These are phyloP conservation scores for Cutaneotrichosporon mucoides DNA, from an alignment of 1,284 basidiomycete genomes.

Conservation along the genomic window DNA sequence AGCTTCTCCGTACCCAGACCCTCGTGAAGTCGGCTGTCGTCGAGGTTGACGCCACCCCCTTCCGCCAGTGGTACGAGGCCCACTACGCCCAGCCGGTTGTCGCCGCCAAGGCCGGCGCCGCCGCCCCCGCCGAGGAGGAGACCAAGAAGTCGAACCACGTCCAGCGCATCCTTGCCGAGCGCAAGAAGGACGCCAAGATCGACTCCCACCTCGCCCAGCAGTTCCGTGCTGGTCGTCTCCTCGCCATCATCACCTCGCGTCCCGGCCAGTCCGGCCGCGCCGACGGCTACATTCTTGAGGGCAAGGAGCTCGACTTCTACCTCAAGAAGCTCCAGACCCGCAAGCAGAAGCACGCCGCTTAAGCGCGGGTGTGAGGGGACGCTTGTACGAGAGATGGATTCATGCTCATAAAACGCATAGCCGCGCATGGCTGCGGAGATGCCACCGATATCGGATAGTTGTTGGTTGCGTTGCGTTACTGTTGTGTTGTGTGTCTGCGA, in stretches of 20 bases:
- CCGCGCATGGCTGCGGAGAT: not conserved
- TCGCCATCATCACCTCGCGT: conserved; percentile 80
- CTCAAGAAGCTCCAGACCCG: conserved; percentile 82
- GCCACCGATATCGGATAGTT: not conserved
- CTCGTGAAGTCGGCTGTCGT: conserved; percentile 92
- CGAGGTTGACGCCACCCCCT: conserved; percentile 92
- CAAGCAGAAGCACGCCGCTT: conserved; percentile 80
- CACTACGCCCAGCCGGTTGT: conserved; percentile 90
- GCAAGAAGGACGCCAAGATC: conserved; percentile 89
- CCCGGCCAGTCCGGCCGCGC: conserved; percentile 90
- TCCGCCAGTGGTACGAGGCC: conserved; percentile 97
- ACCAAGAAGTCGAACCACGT: conserved; percentile 85
- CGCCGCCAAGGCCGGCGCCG: conserved; percentile 59
- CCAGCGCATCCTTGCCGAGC: conserved; percentile 76
- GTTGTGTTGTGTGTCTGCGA: not conserved
- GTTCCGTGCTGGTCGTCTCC: conserved; percentile 54
- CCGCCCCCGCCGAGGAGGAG: conserved; percentile 51
- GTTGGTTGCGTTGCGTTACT: not conserved
- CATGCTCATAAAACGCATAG: conserved; percentile 18
- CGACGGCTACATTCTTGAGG: conserved; percentile 93
- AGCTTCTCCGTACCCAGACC: conserved; percentile 96
- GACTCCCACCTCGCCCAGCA: conserved; percentile 72
- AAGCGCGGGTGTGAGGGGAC: conserved; percentile 22
- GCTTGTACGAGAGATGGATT: conserved; percentile 31
- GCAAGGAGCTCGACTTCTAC: conserved; percentile 97